Evolutionary conservation across 139 green algal genomes (phyloP).

Genomic region (Coccomyxa sp.): DNA sequence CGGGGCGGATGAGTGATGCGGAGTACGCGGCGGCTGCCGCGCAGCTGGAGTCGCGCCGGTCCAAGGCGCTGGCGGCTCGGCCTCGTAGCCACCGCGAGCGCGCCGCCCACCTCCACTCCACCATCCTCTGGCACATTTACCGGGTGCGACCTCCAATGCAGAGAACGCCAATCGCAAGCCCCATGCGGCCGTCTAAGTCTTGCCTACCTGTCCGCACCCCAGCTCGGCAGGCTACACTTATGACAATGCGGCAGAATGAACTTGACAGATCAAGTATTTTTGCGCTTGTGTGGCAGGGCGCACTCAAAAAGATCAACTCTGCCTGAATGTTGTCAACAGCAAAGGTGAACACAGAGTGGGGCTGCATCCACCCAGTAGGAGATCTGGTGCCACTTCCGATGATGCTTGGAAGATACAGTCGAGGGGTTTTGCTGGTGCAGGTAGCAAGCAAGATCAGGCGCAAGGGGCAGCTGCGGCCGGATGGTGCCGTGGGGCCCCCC

Average conservation of each 20-base stretch:
- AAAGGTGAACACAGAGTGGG: too few species aligned
- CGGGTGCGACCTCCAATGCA: background rate
- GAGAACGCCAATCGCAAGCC: background rate
- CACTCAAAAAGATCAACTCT: too few species aligned
- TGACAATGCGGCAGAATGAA: background rate
- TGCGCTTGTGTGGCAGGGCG: background rate
- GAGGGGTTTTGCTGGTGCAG: background rate
- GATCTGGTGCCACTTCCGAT: too few species aligned
- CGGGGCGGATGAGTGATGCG: slow-evolving; percentile 9
- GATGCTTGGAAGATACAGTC: too few species aligned
- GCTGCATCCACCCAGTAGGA: too few species aligned
- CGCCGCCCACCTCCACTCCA: background rate
- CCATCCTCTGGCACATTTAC: background rate
- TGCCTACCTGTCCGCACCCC: background rate
- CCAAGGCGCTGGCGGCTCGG: background rate
- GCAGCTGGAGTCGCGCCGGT: slow-evolving; percentile 3
- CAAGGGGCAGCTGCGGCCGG: background rate
- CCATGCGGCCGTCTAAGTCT: background rate
- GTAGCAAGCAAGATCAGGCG: background rate
- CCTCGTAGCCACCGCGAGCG: background rate
- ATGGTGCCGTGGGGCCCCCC: background rate
- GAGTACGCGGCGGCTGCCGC: slow-evolving; percentile 17
- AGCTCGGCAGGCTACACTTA: background rate
- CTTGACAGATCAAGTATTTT: background rate
- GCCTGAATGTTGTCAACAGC: too few species aligned